Percentiles rank a stretch among this genome's conserved stretches.
Evolutionary conservation across 2,329 filamentous ascomycete genomes (phyloP).

Genomic region (Epichloe sp.): DNA sequence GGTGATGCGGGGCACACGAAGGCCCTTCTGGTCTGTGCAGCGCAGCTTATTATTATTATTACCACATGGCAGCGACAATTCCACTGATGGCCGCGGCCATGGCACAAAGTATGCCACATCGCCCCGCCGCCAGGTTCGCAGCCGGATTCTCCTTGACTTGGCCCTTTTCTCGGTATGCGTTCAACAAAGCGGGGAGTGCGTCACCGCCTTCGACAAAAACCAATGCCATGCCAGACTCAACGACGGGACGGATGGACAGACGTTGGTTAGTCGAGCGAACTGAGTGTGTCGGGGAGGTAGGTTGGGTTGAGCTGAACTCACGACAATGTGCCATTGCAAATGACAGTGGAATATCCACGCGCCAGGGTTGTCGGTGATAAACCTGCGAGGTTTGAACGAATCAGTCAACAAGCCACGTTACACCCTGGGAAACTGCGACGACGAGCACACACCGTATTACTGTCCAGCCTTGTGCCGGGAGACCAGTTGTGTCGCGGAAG

Average conservation of each 20-base stretch:
- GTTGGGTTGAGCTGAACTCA: neutral
- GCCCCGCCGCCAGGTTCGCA: neutral
- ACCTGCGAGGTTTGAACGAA: neutral
- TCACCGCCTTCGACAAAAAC: conserved; percentile 3
- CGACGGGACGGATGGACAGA: too few species aligned
- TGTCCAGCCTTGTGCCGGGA: conserved; percentile 1
- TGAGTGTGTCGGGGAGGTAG: too few species aligned
- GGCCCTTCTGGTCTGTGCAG: too few species aligned
- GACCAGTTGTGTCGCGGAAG: conserved; percentile 1
- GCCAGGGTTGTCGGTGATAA: conserved; percentile 2
- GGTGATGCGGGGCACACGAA: neutral
- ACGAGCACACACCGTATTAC: conserved; percentile 1
- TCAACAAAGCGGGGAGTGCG: neutral
- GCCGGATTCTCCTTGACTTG: neutral
- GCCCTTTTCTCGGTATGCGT: neutral
- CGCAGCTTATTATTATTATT: neutral
- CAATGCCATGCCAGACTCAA: conserved; percentile 1
- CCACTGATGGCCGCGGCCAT: neutral
- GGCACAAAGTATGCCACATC: neutral
- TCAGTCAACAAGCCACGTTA: too few species aligned
- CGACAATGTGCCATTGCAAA: conserved; percentile 3
- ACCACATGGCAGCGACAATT: neutral
- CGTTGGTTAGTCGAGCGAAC: too few species aligned
- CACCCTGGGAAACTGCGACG: neutral
- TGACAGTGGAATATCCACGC: conserved; percentile 5